These are phyloP conservation scores for Alternaria consortialis DNA, from an alignment of 2,329 filamentous ascomycete species.

Conservation along the genomic window DNA sequence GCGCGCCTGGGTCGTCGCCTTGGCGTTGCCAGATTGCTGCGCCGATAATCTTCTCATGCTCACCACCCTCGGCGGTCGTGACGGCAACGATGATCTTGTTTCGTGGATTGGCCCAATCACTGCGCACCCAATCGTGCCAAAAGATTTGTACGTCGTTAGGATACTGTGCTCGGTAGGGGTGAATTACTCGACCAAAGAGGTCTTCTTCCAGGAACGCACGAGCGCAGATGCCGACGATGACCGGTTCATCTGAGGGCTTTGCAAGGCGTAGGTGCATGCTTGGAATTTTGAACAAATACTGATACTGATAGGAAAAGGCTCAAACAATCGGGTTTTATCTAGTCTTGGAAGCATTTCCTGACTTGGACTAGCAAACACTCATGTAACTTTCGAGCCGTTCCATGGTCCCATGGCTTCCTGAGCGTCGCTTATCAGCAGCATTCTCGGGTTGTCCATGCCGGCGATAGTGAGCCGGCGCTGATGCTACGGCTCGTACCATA, in stretches of 20 bases:
- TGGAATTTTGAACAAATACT: not conserved
- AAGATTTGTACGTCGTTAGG: conserved; percentile 36
- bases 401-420: not conserved
- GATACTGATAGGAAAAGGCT: not conserved
- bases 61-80: not conserved
- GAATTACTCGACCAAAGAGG: conserved; percentile 38
- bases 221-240: conserved; percentile 29
- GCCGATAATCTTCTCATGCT: conserved; percentile 29
- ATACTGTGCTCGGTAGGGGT: conserved; percentile 34
- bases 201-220: conserved; percentile 44
- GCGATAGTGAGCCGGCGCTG: too few species aligned
- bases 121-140: conserved; percentile 29
- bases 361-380: not conserved
- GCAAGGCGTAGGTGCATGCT: conserved; percentile 28
- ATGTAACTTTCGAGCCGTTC: not conserved
- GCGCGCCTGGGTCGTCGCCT: conserved; percentile 25
- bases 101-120: conserved; percentile 24
- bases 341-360: not conserved
- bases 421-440: too few species aligned
- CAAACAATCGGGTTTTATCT: not conserved
- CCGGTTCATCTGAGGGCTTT: conserved; percentile 22
- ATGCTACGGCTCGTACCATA: too few species aligned
- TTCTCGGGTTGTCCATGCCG: too few species aligned
- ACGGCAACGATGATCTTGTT: conserved; percentile 23
- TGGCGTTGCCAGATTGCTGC: conserved; percentile 34